Base-by-base conservation (phyloP, 495 filamentous ascomycete species). In the Trichoderma gamsii region DNA sequence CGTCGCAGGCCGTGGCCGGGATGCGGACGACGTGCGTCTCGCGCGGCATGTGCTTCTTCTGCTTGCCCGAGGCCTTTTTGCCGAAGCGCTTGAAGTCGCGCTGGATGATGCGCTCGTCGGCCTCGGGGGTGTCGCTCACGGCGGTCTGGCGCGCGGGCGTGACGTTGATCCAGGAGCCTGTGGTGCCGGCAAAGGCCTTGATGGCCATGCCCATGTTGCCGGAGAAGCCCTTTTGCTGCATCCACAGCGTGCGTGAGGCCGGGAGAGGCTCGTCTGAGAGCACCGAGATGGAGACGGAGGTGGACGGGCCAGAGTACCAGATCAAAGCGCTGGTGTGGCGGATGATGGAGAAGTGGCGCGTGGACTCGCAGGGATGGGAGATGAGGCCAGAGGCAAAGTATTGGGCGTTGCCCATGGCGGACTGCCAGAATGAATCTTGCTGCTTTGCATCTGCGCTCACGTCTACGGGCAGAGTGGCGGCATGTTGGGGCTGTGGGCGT, bases 191-290 rank as follows among this genome's bases (percentile, higher is more conserved):
- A 11, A 89, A 71, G 2, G 86, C 81, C 72, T 88, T 89, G 41
- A 86, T 76, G 29, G 82, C 80, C 87, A 90, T 89, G 25, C 88
- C 88, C 21, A 85, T 85, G 70, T 89, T 88, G 9, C 88, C 88
- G 0, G 84, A 84, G 81, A 84, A 90, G 21, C 88, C 88, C 66
- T 86, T 86, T 71, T 80, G 82, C 74, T 90, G 88, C 43, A 90
- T 73, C 86, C 86, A 91, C 43, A 89, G 74, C 9, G 83, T 85
- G 46, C 88, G 85, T 51, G 86, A 81, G 1, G 75, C 43, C 1
- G 88, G 87, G 4, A 90, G 73, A 1, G 83, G 82, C 18, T 76
- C 72, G 71, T 88, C 82, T 12, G 83, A 74, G 76, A 91, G 89
- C 65, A 89, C 80, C 23, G 87, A 85, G 38, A 90, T 77, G 2